Conservation (phyloP, 768 basidiomycete species). For the Mycena kentingensis region DNA sequence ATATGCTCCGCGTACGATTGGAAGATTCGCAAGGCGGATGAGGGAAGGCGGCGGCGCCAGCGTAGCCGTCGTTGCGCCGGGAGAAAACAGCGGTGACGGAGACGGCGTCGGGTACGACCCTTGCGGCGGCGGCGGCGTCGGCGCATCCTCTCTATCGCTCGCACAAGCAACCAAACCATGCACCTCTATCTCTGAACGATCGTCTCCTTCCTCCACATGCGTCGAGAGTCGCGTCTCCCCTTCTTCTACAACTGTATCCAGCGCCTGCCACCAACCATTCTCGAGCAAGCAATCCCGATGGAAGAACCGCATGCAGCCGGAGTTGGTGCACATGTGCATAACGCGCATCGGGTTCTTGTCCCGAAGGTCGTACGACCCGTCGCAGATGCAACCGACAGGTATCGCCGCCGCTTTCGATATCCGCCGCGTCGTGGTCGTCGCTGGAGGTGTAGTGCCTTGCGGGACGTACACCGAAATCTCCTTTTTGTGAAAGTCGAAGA, state of each 20-base stretch:
- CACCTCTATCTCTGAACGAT: no score
- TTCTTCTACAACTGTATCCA: no score
- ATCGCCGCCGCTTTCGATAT: no score
- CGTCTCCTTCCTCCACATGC: no score
- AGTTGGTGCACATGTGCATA: slow-evolving; percentile 15
- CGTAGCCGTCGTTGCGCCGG: not conserved
- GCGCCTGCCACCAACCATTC: not conserved
- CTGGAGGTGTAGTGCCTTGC: not conserved
- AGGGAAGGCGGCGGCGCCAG: not conserved
- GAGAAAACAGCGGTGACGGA: not conserved
- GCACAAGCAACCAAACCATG: no score
- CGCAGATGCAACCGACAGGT: slow-evolving; percentile 10
- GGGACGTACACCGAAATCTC: no score
- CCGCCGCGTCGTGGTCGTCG: not conserved
- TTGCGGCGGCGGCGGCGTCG: no score
- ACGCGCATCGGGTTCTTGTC: not conserved
- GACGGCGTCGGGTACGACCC: no score
- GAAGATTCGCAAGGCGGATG: slow-evolving; percentile 8
- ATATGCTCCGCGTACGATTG: slow-evolving; percentile 13
- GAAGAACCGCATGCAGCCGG: slow-evolving; percentile 7
- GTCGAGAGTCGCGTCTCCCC: no score
- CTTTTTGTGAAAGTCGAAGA: no score
- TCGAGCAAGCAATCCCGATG: slow-evolving; percentile 8
- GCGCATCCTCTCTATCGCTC: no score
- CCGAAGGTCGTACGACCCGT: not conserved